Base-by-base conservation (phyloP, 1,284 basidiomycete genomes). In the Sporisorium iseilematis-ciliati region DNA sequence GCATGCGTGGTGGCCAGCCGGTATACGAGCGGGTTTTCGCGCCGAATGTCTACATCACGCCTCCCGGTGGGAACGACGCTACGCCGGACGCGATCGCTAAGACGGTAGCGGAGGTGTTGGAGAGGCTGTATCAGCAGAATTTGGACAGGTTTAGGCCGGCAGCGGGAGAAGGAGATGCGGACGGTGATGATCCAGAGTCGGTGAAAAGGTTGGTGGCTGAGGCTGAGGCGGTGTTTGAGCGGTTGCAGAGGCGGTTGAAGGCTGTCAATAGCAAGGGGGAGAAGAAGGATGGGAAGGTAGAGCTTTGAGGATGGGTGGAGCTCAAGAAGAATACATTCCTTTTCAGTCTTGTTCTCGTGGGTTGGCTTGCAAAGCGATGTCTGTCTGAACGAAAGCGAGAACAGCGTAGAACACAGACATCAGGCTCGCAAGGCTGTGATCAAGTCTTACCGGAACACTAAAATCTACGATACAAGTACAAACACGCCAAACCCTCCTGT, bases 191-290 rank as follows among this genome's bases (percentile, higher is more conserved):
- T 68, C 85, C 92, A 77, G 90, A 91, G 76, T 75, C 84, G 57
- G 86, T 91, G 29, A 65, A 65, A 51, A 54, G 43, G 46, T 20
- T 73, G 50, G 40, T 73, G 3, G 55, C 42, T 1, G 61, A 73
- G 38, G 60, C 70, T 0, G 91, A 91, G 79, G 86, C 88, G 57
- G 87, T 89, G 64, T 87, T 90, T 20, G 86, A 84, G 46, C 58
- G 78, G 21, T 85, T 92, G 33, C 87, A 88, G 65, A 86, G 87
- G 50, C 41, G 62, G 18, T 56, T 79, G 45, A 65, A 56, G 51
- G 67, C 57, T 35, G 48, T 65, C 20, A 62, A 58, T 26, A 54
- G 35, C 20, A 56, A 56, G 25, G 46, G 18, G 26, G 35, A 58
- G 8, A 49, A 54, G 29, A 25, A 25, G 20, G 38, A 21, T 18